Base-by-base conservation (phyloP, 768 basidiomycete genomes). In the Coprinopsis sp. region DNA sequence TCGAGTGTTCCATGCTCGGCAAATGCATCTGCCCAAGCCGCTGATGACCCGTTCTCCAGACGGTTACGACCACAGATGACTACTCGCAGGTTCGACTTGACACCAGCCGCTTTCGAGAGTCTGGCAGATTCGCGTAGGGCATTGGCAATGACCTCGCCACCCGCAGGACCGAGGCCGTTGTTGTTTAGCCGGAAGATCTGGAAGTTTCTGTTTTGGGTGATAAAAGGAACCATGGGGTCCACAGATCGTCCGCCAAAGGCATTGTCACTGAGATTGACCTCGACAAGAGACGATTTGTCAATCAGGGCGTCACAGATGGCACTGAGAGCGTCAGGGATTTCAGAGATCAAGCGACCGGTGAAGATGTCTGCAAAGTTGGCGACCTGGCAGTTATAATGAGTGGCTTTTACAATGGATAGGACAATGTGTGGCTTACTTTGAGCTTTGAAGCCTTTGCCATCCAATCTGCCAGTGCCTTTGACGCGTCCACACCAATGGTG, bases 321-420 rank as follows among this genome's bases (percentile, higher is more conserved):
- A 29, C 82, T 77, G 37, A 99, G 82, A 13, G 96, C 91, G 48
- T 69, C 76, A 4, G 95, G 96, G 61, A 99, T 98, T 65, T 99
- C 95, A 51, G 81, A 76, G 70, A 97, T 97, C 59, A 96, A 78
- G 53, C 95, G 89, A 45, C 94, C 91, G 2, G 95, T 97, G 70
- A 99, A 99, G 67, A 99, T 94, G 68, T 97, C 95, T 24, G 91
- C 87, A 54, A 97, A 89, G 71, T 98, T 85, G 55, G 94, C 95
- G 49, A 95, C 71, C 96, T 98, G 44, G 31, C 40, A 19, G 27
- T 49, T 39, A n/a, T 23, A n/a, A 19, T 24, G 18, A 16, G 21
- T 21, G 30, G 21, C 6, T 3, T 30, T 18, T 23, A 23, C 12
- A 16, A 2, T 19, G 45, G 28, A 39, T 31, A 27, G 10, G 22